A percentile compares a stretch with the other conserved stretches of the same genome.
These are phyloP conservation scores for Lathyrus oleraceus DNA, from an alignment of 306 rosid species.

Conservation along the genomic window DNA sequence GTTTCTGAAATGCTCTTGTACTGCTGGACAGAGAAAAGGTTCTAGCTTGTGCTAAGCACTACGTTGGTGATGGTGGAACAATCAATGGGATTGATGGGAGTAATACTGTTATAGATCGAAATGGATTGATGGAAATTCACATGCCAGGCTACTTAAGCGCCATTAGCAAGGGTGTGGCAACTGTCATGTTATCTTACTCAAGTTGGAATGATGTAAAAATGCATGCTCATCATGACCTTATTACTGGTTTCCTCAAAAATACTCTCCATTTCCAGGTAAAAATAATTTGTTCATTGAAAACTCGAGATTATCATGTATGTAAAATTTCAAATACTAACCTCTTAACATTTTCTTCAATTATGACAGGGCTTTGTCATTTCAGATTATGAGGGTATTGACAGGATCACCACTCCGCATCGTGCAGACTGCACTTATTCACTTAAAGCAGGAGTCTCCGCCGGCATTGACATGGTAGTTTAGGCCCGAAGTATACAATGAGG, in stretches of 20 bases:
- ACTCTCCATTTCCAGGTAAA: conserved; percentile 45
- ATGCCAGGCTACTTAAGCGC: conserved; percentile 42
- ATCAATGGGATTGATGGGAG: conserved; percentile 41
- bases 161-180: conserved; percentile 50
- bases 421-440: conserved; percentile 49
- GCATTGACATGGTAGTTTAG: conserved; percentile 53
- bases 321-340: neutral
- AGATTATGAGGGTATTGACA: conserved; percentile 54
- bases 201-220: conserved; percentile 55
- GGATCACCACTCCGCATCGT: conserved; percentile 49
- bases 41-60: conserved; percentile 48
- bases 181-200: conserved; percentile 54
- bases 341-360: conserved; percentile 18
- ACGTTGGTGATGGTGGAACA: conserved; percentile 53
- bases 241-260: conserved; percentile 47
- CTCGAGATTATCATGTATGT: neutral
- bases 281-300: conserved; percentile 1
- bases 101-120: conserved; percentile 39
- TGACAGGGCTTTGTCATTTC: conserved; percentile 55
- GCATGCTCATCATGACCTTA: conserved; percentile 46
- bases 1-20: conserved; percentile 23
- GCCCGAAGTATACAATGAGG: conserved; percentile 1
- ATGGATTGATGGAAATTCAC: conserved; percentile 44
- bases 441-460: conserved; percentile 48
- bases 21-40: conserved; percentile 41